Evolutionary conservation across 1,139 yeast species (phyloP).

Genomic region (Trichomonascaceae sp.): DNA sequence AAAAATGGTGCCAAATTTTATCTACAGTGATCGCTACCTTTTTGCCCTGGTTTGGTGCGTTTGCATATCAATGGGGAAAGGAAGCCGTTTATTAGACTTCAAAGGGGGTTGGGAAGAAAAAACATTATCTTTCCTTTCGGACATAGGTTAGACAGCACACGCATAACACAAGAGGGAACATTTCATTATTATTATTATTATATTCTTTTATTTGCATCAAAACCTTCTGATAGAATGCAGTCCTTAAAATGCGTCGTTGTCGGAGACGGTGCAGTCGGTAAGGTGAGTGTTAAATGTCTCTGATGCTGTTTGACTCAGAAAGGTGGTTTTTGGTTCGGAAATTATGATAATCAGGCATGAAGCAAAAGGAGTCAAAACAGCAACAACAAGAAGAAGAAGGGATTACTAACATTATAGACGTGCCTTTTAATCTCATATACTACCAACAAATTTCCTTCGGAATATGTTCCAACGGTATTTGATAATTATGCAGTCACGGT

Average conservation of each 20-base stretch:
- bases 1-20: too few species aligned
- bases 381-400: too few species aligned
- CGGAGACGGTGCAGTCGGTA: constrained; percentile 98
- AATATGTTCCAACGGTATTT: constrained; percentile 90
- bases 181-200: neutral
- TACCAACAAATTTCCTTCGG: constrained; percentile 90
- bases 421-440: constrained; percentile 87
- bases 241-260: constrained; percentile 94
- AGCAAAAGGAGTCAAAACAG: neutral
- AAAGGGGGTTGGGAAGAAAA: neutral
- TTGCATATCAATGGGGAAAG: neutral
- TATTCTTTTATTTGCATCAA: neutral
- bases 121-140: neutral
- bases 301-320: neutral
- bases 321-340: neutral
- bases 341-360: neutral
- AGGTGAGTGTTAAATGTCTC: too few species aligned
- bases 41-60: neutral
- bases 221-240: constrained; percentile 44
- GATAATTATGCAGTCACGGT: constrained; percentile 98
- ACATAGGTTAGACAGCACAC: neutral
- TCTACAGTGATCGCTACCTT: neutral
- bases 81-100: neutral
- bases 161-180: neutral
- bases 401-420: constrained; percentile 40